Base-by-base conservation (phyloP, 2,329 filamentous ascomycete genomes). In the Ophiostoma australiae region DNA sequence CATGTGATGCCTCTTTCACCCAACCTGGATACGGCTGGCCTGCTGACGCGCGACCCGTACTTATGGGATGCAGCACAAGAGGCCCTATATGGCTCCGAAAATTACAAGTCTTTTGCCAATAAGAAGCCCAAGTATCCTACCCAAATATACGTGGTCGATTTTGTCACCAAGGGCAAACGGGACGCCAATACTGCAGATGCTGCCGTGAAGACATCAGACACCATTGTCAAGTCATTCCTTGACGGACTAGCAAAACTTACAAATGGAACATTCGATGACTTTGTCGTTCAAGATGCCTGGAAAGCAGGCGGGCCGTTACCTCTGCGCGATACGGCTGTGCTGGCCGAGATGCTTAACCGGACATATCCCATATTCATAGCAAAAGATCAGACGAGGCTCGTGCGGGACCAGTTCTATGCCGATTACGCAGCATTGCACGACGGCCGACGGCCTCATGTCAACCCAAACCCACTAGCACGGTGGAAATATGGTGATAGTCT, bases 1-100 rank as follows among this genome's bases (percentile, higher is more conserved):
- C 52, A 58, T 58, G 52, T 58, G 52, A 58, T 58, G 52, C 52
- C 52, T 7, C 52, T 58, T 4, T 58, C 52, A 10, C 52, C 52
- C 2, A n/a, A 58, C 10, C 52, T 58, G 8, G 52, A 58, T 15
- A 58, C 52, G n/a, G 52, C 52, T 15, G 52, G 52, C 52, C 8
- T 58, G 23, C 4, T 58, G 11, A 58, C 52, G 11, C 52, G 52
- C 52, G 52, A 58, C 52, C 52, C 52, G 23, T 58, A 58, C 52
- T 27, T 58, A 10, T 58, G 52, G 52, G 52, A 58, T 58, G 23
- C 4, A 13, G 52, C 52, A 11, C 52, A 58, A 15, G n/a, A 58
- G 23, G 52, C 15, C 13, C 52, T 58, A 4, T 58, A 58, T 3
- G 52, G 52, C 11, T 27, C 52, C 15, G 48, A 55, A 23, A 58